Evolutionary conservation across 805 yeast species (phyloP).

Genomic region (Hanseniaspora vineae): DNA sequence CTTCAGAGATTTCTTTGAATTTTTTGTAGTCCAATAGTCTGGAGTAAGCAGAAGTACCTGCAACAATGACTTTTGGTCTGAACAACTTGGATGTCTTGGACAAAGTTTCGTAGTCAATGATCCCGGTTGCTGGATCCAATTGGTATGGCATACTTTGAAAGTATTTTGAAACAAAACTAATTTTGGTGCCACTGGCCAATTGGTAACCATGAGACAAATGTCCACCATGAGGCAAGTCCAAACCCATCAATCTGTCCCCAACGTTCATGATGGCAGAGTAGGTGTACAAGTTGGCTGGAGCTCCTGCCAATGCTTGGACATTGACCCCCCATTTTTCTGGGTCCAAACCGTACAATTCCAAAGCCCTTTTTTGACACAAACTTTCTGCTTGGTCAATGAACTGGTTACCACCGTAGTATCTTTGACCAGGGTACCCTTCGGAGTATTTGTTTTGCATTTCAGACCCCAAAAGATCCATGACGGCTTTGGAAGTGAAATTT

Average conservation of each 20-base stretch:
- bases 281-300: slow-evolving; percentile 91
- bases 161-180: slow-evolving; percentile 83
- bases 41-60: slow-evolving; percentile 95
- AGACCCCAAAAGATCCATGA: slow-evolving; percentile 87
- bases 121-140: slow-evolving; percentile 71
- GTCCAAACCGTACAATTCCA: slow-evolving; percentile 65
- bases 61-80: slow-evolving; percentile 91
- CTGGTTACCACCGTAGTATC: slow-evolving; percentile 97
- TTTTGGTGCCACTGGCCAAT: slow-evolving; percentile 69
- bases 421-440: slow-evolving; percentile 96
- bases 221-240: slow-evolving; percentile 97
- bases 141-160: slow-evolving; percentile 98
- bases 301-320: slow-evolving; percentile 90
- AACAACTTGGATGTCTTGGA: slow-evolving; percentile 71
- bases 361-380: slow-evolving; percentile 83
- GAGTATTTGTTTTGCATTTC: slow-evolving; percentile 97
- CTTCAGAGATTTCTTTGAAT: slow-evolving; percentile 84
- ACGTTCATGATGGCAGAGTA: slow-evolving; percentile 81
- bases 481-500: slow-evolving; percentile 90
- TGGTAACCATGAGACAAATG: slow-evolving; percentile 96
- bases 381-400: slow-evolving; percentile 84
- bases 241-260: slow-evolving; percentile 92
- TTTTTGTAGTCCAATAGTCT: slow-evolving; percentile 80
- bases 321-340: slow-evolving; percentile 93
- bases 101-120: slow-evolving; percentile 83